Base-by-base conservation (phyloP, 306 rosid species). In the Casuarina equisetifolia region DNA sequence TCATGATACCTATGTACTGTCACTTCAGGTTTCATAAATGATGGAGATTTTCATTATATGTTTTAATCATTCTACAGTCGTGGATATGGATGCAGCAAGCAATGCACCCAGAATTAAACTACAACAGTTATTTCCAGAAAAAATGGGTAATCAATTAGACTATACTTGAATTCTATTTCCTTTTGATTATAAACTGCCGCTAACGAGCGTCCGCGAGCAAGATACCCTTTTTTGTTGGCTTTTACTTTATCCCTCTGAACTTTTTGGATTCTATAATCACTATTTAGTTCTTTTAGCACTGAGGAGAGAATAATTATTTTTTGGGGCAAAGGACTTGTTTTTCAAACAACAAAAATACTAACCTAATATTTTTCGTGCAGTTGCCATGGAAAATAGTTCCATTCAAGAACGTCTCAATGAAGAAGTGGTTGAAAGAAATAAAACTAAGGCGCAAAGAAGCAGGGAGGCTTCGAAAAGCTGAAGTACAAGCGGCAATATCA, bases 61-160 rank as follows among this genome's bases (percentile, higher is more conserved):
- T 9, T 54, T 52, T 6, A 57, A 36, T 15, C 25, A 70, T 78
- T 73, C 35, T 79, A 45, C 86, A 96, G 97, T 92, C 99, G 13
- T 92, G 93, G 93, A 87, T 96, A 86, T 87, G 98, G 94, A 92
- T 91, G 96, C 99, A 96, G 68, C 99, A 92, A 90, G 99, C 99
- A 0, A 96, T 96, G 98, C 99, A 96, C 77, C 99, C 99, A 16
- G 98, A 96, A 77, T 73, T 96, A 81, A 92, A 96, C 81, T 96
- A 92, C 91, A 90, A 82, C 76, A 75, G 94, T 81, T 83, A 84
- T 85, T 90, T 91, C 81, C 44, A 82, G 55, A 96, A 91, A 88
- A 92, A 89, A 91, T 92, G 98, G 99, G 98, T 92, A 74, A 1
- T 89, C 63, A 19, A 54, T 54, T 54, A 2, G 5, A 20, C 1